phyloP scores from a whole-genome alignment of 768 basidiomycete species.

The Favolaschia claudopus region DNA sequence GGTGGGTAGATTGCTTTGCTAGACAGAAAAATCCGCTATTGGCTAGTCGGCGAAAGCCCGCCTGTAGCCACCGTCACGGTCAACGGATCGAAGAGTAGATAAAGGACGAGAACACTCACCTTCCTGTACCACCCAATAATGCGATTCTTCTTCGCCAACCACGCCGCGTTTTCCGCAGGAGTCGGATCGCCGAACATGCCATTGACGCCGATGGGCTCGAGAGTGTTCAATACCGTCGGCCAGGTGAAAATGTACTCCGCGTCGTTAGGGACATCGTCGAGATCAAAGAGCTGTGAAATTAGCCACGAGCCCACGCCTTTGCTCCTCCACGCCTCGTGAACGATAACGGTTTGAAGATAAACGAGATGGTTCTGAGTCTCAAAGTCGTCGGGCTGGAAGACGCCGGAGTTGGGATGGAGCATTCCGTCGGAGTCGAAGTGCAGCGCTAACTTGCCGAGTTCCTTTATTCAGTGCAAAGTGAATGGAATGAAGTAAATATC shows the following conservation, averaged over 20 bases:
- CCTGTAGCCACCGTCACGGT: not conserved
- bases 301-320: conserved; percentile 4
- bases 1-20: not conserved
- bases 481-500: not conserved
- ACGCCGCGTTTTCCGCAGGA: not conserved
- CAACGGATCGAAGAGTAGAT: not conserved
- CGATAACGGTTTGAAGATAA: not conserved
- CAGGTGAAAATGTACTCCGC: conserved; percentile 2
- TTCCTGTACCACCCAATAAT: conserved; percentile 1
- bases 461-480: not conserved
- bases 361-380: not conserved
- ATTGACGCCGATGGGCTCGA: not conserved
- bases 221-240: not conserved
- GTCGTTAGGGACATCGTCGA: not conserved
- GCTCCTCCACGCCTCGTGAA: not conserved
- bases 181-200: conserved; percentile 2
- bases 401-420: conserved; percentile 7
- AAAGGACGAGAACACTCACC: not conserved
- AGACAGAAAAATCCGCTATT: conserved; percentile 10
- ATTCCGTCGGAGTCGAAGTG: not conserved
- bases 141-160: not conserved
- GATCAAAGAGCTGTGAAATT: conserved; percentile 7
- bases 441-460: conserved; percentile 4
- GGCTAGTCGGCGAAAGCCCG: conserved; percentile 17
- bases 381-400: conserved; percentile 7